Evolutionary conservation across 78 protist genomes (phyloP), one percentile per base, ranked within the genome.

Genomic region (Anaeramoeba ignava): DNA sequence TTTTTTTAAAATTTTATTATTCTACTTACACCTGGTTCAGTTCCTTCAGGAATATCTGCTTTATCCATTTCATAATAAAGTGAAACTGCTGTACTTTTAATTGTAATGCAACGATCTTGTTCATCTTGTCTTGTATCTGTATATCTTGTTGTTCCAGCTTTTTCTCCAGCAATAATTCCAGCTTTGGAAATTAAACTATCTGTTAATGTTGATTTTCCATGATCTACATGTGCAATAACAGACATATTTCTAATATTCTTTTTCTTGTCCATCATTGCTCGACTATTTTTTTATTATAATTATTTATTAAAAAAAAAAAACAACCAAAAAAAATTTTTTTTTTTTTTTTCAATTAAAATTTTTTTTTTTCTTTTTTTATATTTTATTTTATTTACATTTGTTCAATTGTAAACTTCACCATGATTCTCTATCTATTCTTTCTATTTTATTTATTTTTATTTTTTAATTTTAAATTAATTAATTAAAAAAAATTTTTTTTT

Each of bases 81-180:
- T 2, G 98, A 86, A 3, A 95, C 93, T 12, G 96, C 88, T 33
- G 92, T 82, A 31, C 98, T 84, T 82, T 96, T 96, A 98, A 97
- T 97, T 39, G 99, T 97, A 82, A 97, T 97, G 33, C 90, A 86
- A 1, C 97, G 89, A 38, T 88, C 91, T 81, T 95, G 98, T 85
- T 97, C 99, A 68, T 94, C 98, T 0, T 42, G 85, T 8, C 96
- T 86, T 54, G 85, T 83, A 91, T 96, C 98, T 42, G 96, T 79
- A 87, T 89, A 94, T n/a, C 96, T 84, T 40, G 91, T 0, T 2
- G 31, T 3, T 3, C 98, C 99, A 0, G 96, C 97, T 81, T 93
- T 81, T 0, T 85, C 81, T 0, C 80, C 39, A 17, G 96, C 89
- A 38, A 97, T 93, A 78, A 97, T 89, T 38, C 98, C 97, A 79